Conservation (phyloP, 352 stramenopile species). For the Phytophthora syringae region DNA sequence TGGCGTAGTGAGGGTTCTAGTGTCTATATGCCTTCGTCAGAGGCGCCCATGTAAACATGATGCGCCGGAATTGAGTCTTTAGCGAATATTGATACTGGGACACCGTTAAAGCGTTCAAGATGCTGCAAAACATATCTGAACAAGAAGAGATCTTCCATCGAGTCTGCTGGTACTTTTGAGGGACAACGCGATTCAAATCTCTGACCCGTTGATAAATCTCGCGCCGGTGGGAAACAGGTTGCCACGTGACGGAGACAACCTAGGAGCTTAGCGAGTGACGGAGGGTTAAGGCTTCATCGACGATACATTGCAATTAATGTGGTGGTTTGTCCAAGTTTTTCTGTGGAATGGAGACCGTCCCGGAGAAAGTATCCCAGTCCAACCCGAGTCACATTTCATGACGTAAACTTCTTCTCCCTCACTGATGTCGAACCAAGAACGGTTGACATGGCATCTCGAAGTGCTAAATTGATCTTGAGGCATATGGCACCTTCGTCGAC, state of each 20-base stretch:
- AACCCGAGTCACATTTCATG: background rate
- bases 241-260: background rate
- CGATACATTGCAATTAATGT: background rate
- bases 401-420: background rate
- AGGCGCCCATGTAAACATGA: background rate
- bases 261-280: background rate
- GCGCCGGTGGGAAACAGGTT: background rate
- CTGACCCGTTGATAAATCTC: background rate
- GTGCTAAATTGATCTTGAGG: background rate
- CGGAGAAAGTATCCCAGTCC: background rate
- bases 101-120: background rate
- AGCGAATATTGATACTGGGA: background rate
- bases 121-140: background rate
- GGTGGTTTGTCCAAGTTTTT: background rate
- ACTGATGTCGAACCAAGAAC: background rate
- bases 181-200: background rate
- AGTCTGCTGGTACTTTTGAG: background rate
- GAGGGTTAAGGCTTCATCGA: background rate
- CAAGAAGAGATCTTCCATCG: background rate
- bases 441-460: background rate
- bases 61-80: background rate
- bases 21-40: background rate
- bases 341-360: background rate
- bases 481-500: background rate
- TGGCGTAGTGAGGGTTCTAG: background rate